A percentile compares a stretch with the other conserved stretches of the same genome.
These are phyloP conservation scores for Lodderomyces orthopsilosis DNA, from an alignment of 1,139 yeast genomes.

Conservation along the genomic window DNA sequence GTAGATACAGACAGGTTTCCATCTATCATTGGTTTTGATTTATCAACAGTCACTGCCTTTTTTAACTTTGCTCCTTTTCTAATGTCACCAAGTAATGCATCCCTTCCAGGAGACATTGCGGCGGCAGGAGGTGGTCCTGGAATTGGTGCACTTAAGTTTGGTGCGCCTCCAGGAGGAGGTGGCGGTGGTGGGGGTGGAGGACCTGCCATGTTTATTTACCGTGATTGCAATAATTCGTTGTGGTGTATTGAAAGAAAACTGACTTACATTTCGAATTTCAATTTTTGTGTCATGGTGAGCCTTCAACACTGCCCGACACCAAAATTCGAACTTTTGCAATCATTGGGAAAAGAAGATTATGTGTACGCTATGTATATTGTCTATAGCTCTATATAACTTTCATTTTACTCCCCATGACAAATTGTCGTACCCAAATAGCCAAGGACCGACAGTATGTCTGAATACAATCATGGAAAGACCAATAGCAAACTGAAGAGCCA, in stretches of 20 bases:
- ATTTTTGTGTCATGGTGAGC: not conserved
- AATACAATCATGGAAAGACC: conserved; percentile 68
- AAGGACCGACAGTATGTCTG: conserved; percentile 83
- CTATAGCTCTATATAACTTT: conserved; percentile 3
- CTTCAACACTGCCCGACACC: not conserved
- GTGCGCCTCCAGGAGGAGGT: conserved; percentile 34
- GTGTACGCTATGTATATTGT: not conserved
- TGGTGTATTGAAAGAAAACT: not conserved
- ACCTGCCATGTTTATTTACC: conserved; percentile 11
- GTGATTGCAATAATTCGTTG: not conserved
- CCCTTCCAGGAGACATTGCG: conserved; percentile 50
- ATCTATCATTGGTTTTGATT: conserved; percentile 43
- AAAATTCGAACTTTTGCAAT: not conserved
- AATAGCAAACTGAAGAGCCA: conserved; percentile 58
- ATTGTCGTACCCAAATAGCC: conserved; percentile 89
- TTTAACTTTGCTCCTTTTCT: conserved; percentile 74
- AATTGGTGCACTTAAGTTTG: conserved; percentile 13
- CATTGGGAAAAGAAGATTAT: not conserved
- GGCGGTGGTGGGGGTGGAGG: conserved; percentile 39
- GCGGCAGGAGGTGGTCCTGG: conserved; percentile 29
- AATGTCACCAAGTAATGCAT: conserved; percentile 84
- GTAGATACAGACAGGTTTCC: conserved; percentile 22
- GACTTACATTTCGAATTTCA: not conserved
- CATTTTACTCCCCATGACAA: conserved; percentile 48
- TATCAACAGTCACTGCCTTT: conserved; percentile 58